Base-by-base conservation (phyloP, 139 green algal genomes). In the Chlorella vulgaris region DNA sequence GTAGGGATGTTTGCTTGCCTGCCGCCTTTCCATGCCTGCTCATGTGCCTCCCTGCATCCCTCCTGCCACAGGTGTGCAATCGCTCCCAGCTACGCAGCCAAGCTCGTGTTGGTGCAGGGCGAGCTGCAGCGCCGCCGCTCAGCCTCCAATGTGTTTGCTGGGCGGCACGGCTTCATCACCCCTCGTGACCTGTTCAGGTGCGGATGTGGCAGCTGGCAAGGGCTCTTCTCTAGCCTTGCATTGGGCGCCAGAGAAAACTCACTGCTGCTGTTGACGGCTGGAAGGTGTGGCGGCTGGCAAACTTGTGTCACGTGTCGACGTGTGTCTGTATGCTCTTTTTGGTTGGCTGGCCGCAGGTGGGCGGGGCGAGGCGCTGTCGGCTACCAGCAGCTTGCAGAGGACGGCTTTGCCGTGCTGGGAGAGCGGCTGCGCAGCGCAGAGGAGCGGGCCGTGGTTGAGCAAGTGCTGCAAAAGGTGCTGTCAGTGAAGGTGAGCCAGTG, bases 91-190 rank as follows among this genome's bases (percentile, higher is more conserved):
- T 97, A 99, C 65, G 95, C 95, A 0, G 61, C 65, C 15, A 98
- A 97, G 83, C 89, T 99, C 73, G 94, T 99, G 28, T 76, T 87
- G 6, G 93, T 96, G 28, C 96, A 97, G 94, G 90, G 92, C 15
- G 95, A 98, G 87, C 89, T 99, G 82, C 94, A 98, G 84, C 90
- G 94, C 13, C 82, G 85, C 2, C 89, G 97, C 15, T 39, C 65
- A 24, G 62, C 69, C n/a, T 89, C 83, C 73, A 94, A 95, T 69
- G 89, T 94, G n/a, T 97, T 98, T 91, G 93, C 92, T 6, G 97
- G 97, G 31, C 92, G 96, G 69, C 93, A 98, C 74, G 96, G 96
- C 42, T 97, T 97, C 85, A 98, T 99, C 86, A 99, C 97, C 7
- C 92, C 95, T 1, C 87, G 97, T 2, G 95, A 99, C 88, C 89